Evolutionary conservation across 2,329 filamentous ascomycete species (phyloP).

Genomic region (Trichophyton rubrum): DNA sequence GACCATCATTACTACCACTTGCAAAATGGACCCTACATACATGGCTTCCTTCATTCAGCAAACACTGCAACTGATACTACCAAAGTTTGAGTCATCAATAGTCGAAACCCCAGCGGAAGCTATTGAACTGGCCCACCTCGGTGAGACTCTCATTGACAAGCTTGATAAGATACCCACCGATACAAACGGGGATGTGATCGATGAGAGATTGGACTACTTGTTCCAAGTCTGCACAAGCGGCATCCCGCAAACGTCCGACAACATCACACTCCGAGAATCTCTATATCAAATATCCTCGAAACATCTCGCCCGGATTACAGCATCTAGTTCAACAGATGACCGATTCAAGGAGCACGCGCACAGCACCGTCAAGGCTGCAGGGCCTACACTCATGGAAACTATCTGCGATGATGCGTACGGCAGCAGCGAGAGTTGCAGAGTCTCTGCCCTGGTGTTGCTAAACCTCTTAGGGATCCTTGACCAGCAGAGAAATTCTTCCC

Average conservation of each 20-base stretch:
- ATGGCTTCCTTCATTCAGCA: conserved; percentile 72
- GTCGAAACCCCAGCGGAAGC: conserved; percentile 57
- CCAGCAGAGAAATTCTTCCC: conserved; percentile 55
- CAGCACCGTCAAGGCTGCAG: conserved; percentile 64
- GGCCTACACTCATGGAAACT: conserved; percentile 69
- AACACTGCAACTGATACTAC: conserved; percentile 72
- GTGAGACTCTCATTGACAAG: conserved; percentile 46
- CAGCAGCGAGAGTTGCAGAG: conserved; percentile 67
- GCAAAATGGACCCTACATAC: conserved; percentile 60
- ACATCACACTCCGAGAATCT: conserved; percentile 59
- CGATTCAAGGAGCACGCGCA: conserved; percentile 31
- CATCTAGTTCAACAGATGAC: conserved; percentile 19
- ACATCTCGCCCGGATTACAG: conserved; percentile 50
- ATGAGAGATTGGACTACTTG: conserved; percentile 80
- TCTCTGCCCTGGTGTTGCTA: conserved; percentile 75
- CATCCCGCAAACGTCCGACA: conserved; percentile 60
- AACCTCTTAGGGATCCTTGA: conserved; percentile 64
- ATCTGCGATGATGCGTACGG: conserved; percentile 89
- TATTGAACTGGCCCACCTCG: conserved; percentile 64
- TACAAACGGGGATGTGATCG: conserved; percentile 52
- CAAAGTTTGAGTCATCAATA: conserved; percentile 69
- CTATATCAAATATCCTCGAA: conserved; percentile 89
- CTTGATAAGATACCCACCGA: conserved; percentile 27
- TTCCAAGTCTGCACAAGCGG: conserved; percentile 78
- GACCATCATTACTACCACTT: conserved; percentile 68